Conservation (phyloP, 2,329 filamentous ascomycete genomes). For the Sporothrix pallida region DNA sequence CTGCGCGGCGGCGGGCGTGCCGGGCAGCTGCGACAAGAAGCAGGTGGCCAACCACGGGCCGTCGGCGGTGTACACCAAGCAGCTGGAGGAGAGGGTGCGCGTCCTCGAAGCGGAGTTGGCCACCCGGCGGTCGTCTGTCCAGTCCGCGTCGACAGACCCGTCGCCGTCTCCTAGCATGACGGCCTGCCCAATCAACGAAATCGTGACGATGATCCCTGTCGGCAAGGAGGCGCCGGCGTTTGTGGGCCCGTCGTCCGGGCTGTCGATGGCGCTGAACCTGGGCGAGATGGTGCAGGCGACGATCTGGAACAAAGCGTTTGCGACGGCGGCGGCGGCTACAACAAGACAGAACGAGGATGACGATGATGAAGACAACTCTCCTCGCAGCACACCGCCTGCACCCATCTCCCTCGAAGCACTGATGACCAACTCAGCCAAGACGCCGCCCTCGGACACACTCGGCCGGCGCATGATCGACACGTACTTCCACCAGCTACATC, state of each 20-base stretch:
- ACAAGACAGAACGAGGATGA: not conserved
- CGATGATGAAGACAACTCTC: not conserved
- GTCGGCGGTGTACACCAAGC: slow-evolving; percentile 21
- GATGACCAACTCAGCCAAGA: slow-evolving; percentile 26
- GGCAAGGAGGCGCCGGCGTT: slow-evolving; percentile 31
- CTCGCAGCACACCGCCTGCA: slow-evolving; percentile 11
- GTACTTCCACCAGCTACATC: slow-evolving; percentile 43
- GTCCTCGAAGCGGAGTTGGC: slow-evolving; percentile 19
- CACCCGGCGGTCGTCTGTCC: not conserved
- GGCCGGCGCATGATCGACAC: slow-evolving; percentile 38
- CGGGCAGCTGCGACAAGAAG: slow-evolving; percentile 22
- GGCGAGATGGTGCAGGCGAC: slow-evolving; percentile 61
- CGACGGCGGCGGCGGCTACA: not conserved
- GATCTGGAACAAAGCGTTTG: slow-evolving; percentile 56
- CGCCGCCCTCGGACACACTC: slow-evolving; percentile 28
- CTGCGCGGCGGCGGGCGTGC: slow-evolving; percentile 22
- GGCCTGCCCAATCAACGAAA: slow-evolving; percentile 24
- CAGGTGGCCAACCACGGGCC: slow-evolving; percentile 19
- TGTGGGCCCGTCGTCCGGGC: slow-evolving; percentile 30
- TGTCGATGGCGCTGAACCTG: slow-evolving; percentile 52
- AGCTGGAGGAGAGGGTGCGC: slow-evolving; percentile 26
- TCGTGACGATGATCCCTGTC: slow-evolving; percentile 29
- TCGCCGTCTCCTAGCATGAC: not conserved
- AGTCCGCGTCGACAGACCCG: too few species aligned
- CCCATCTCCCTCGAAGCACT: slow-evolving; percentile 21